These are phyloP conservation scores for Colletotrichum lupini DNA, from an alignment of 2,329 filamentous ascomycete species.

Conservation along the genomic window DNA sequence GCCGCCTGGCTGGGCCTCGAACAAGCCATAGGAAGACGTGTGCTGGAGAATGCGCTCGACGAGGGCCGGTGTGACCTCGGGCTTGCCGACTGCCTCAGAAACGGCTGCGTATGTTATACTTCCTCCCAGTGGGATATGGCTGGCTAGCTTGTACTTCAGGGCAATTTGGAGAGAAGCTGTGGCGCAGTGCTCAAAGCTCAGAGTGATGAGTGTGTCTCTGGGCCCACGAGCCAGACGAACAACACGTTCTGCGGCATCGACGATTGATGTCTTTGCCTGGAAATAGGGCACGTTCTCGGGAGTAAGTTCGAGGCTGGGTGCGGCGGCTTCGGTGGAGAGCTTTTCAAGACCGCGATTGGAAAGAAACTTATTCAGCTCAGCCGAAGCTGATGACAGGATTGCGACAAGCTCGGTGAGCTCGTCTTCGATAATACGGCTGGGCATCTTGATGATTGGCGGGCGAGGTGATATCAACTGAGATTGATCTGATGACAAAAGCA, in stretches of 20 bases:
- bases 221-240: background rate
- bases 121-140: background rate
- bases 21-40: background rate
- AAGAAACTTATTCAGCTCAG: background rate
- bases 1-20: background rate
- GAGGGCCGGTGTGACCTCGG: background rate
- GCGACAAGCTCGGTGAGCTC: conserved; percentile 5
- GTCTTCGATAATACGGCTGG: background rate
- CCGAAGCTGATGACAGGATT: background rate
- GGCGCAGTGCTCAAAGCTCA: conserved; percentile 18
- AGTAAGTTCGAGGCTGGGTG: background rate
- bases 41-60: conserved; percentile 8
- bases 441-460: background rate
- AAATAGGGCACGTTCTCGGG: conserved; percentile 1
- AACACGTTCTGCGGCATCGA: conserved; percentile 3
- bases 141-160: conserved; percentile 12
- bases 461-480: background rate
- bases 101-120: background rate
- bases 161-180: conserved; percentile 7
- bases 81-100: background rate
- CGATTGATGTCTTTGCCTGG: background rate
- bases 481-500: too few relatives aligned
- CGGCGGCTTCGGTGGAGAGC: background rate
- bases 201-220: background rate
- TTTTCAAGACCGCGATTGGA: background rate